phyloP scores from a whole-genome alignment of 441 rosid species.

The Erodium moschatum region DNA sequence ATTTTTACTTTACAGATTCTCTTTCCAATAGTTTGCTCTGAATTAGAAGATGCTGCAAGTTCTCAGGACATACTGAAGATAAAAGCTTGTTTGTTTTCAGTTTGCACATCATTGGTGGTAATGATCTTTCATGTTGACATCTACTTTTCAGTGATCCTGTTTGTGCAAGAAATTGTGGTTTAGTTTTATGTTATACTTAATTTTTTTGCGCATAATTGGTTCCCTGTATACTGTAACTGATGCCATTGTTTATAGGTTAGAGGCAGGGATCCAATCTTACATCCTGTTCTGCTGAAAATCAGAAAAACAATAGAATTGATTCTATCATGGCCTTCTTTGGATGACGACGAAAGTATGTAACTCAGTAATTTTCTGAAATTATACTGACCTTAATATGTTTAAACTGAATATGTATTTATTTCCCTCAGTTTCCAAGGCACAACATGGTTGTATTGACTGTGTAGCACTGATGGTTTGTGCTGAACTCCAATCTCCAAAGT shows the following conservation, averaged over 20 bases:
- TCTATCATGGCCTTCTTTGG: slow-evolving; percentile 66
- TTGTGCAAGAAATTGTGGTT: slow-evolving; percentile 8
- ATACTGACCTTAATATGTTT: slow-evolving; percentile 11
- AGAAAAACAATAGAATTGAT: slow-evolving; percentile 44
- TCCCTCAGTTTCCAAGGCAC: slow-evolving; percentile 71
- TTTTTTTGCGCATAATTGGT: slow-evolving; percentile 14
- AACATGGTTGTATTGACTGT: slow-evolving; percentile 92
- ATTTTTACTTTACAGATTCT: slow-evolving; percentile 49
- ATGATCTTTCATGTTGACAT: slow-evolving; percentile 15
- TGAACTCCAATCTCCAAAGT: slow-evolving; percentile 49
- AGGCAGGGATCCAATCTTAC: slow-evolving; percentile 45
- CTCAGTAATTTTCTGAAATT: slow-evolving; percentile 16
- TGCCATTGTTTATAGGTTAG: slow-evolving; percentile 40
- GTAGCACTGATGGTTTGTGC: slow-evolving; percentile 72
- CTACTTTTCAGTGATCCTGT: not conserved
- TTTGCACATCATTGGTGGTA: slow-evolving; percentile 85
- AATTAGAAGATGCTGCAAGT: slow-evolving; percentile 42
- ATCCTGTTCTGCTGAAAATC: slow-evolving; percentile 42
- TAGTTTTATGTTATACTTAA: slow-evolving; percentile 4
- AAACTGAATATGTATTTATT: slow-evolving; percentile 15
- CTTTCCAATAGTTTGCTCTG: slow-evolving; percentile 44
- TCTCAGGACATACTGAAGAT: slow-evolving; percentile 46
- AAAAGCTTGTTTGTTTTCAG: slow-evolving; percentile 71
- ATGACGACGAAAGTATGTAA: slow-evolving; percentile 55
- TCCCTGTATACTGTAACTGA: slow-evolving; percentile 21